Evolutionary conservation across 129 eudicot genomes (phyloP), one percentile per base, ranked within the genome.

Genomic region (Arctium minus): DNA sequence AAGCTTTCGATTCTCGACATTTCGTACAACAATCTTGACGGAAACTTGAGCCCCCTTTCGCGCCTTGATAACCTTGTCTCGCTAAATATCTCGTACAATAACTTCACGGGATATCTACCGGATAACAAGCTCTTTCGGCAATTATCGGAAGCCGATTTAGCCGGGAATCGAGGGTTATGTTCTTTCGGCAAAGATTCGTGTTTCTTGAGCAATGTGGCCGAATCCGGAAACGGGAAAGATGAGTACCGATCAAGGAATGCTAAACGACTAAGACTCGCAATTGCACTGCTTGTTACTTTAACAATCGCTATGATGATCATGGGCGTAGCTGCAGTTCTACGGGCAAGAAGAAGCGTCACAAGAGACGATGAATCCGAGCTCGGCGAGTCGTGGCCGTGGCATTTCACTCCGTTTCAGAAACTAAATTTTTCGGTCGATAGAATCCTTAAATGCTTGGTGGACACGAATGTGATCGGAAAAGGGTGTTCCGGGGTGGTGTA

Each of bases 401-500:
- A 94, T 15, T 90, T 94, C 75, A 94, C 92, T 65, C 97, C 98
- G 8, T 94, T 94, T 81, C 98, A 94, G 80, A 92, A 92, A 78
- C 90, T 94, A 36, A 90, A 90, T 22, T 88, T 94, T 50, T 92
- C 98, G 2, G 88, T 92, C 0, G 97, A 94, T 2, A 88, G 92
- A 82, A 87, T 94, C 8, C 85, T 94, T 76, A 89, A 87, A 75
- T 88, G 95, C 81, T 84, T 94, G 40, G 92, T 92, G 29, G 98
- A 94, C 18, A 42, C 92, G 8, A 94, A 92, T 80, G 94, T 89
- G 74, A 89, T 94, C 1, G 98, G 98, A 0, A 94, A 94, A 89
- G 98, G 98, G 22, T 92, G 95, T 64, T 92, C 98, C 0, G 98
- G 98, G 40, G 88, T 94, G 39, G 98, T 94, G 50, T 94, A 94